Evolutionary conservation across 805 yeast species (phyloP).

Genomic region (Suhomyces vadensis): DNA sequence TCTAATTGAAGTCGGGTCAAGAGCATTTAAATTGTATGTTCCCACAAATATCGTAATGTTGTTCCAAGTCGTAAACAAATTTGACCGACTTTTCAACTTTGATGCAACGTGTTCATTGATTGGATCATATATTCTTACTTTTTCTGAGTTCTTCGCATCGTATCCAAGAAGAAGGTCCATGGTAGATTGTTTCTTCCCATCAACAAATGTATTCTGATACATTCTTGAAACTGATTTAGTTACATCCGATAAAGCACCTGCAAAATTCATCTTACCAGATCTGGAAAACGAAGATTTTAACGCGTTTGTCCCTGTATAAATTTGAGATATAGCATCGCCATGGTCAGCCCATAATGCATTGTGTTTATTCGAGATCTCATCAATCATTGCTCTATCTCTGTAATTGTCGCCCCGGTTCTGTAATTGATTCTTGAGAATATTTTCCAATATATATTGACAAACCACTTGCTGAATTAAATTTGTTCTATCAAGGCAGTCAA

Average conservation of each 20-base stretch:
- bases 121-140: slow-evolving; percentile 84
- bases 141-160: slow-evolving; percentile 59
- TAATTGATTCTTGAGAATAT: slow-evolving; percentile 27
- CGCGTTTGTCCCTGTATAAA: slow-evolving; percentile 73
- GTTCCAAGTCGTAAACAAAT: slow-evolving; percentile 59
- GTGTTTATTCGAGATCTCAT: slow-evolving; percentile 49
- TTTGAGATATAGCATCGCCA: slow-evolving; percentile 65
- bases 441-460: slow-evolving; percentile 67
- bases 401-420: slow-evolving; percentile 22
- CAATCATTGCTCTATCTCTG: slow-evolving; percentile 23
- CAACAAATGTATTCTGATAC: slow-evolving; percentile 95
- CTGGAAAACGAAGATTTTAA: slow-evolving; percentile 91
- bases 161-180: slow-evolving; percentile 87
- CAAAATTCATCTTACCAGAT: slow-evolving; percentile 93
- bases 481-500: slow-evolving; percentile 93
- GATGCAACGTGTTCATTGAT: slow-evolving; percentile 78
- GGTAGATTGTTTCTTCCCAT: slow-evolving; percentile 84
- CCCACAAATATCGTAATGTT: slow-evolving; percentile 73
- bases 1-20: slow-evolving; percentile 40
- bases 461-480: slow-evolving; percentile 85
- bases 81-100: slow-evolving; percentile 50
- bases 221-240: slow-evolving; percentile 93
- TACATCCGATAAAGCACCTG: slow-evolving; percentile 96
- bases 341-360: slow-evolving; percentile 60
- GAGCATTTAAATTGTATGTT: slow-evolving; percentile 86